phyloP scores from a whole-genome alignment of 2,329 filamentous ascomycete species.

The Alternaria longipes region DNA sequence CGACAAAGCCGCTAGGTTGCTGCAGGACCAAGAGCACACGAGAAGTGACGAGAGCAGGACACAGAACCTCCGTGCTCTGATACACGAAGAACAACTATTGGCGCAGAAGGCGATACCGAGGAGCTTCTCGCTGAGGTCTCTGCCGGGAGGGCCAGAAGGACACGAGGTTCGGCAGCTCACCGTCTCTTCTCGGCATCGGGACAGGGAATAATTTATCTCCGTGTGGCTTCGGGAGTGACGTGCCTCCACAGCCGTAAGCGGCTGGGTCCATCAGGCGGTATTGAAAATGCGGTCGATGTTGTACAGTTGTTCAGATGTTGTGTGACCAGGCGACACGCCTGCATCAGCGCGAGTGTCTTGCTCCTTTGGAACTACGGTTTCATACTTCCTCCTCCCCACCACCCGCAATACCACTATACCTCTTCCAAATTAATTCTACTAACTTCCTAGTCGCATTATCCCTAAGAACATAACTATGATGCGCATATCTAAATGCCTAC shows the following conservation, averaged over 20 bases:
- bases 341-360: background rate
- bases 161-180: conserved; percentile 30
- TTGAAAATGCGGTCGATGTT: conserved; percentile 10
- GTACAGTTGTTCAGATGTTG: conserved; percentile 12
- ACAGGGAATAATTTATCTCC: conserved; percentile 17
- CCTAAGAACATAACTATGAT: no score
- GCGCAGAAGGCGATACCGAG: conserved; percentile 3
- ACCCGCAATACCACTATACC: no score
- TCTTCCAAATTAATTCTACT: no score
- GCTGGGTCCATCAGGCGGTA: conserved; percentile 6
- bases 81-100: conserved; percentile 2
- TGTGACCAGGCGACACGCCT: conserved; percentile 14
- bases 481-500: no score
- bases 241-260: conserved; percentile 12
- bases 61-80: conserved; percentile 19
- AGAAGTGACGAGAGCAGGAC: conserved; percentile 19
- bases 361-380: no score
- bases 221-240: conserved; percentile 23
- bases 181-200: conserved; percentile 27
- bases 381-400: no score
- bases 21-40: conserved; percentile 33
- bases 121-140: conserved; percentile 16
- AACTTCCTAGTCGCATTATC: no score
- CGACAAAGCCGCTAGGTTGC: conserved; percentile 17
- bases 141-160: conserved; percentile 16